Evolutionary conservation across 2,329 filamentous ascomycete species (phyloP).

Genomic region (Pyrenophora graminea): DNA sequence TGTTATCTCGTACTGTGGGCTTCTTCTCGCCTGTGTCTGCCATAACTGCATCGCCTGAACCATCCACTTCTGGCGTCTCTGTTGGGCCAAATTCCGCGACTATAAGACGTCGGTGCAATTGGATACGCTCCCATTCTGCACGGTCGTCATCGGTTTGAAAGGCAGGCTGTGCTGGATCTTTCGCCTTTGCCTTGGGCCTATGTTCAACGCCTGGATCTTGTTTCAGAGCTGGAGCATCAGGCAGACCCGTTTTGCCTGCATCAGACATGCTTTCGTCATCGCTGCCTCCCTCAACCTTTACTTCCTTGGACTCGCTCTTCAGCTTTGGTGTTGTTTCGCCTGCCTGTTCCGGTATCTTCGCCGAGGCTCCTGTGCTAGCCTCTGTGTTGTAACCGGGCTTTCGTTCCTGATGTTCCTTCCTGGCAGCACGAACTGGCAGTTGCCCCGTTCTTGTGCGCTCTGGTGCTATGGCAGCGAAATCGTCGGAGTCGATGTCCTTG

Average conservation of each 20-base stretch:
- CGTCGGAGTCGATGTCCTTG: slow-evolving; percentile 62
- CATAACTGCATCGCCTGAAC: slow-evolving; percentile 50
- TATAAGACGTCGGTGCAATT: slow-evolving; percentile 53
- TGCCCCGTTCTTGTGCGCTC: slow-evolving; percentile 29
- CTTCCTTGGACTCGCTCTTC: slow-evolving; percentile 50
- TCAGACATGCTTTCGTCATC: slow-evolving; percentile 48
- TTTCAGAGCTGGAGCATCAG: slow-evolving; percentile 18
- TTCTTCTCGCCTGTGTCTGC: slow-evolving; percentile 28
- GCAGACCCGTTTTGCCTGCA: slow-evolving; percentile 32
- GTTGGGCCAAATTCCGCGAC: slow-evolving; percentile 52
- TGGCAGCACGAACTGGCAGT: slow-evolving; percentile 59
- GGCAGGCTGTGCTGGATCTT: slow-evolving; percentile 42
- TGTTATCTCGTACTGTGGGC: slow-evolving; percentile 52
- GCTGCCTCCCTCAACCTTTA: slow-evolving; percentile 60
- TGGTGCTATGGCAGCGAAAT: slow-evolving; percentile 44
- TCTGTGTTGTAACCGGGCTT: slow-evolving; percentile 59
- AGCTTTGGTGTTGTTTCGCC: slow-evolving; percentile 37
- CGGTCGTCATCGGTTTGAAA: slow-evolving; percentile 59
- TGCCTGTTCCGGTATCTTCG: slow-evolving; percentile 45
- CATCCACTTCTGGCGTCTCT: slow-evolving; percentile 38
- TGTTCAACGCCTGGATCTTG: slow-evolving; percentile 37
- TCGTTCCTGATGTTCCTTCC: slow-evolving; percentile 61
- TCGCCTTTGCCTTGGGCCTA: slow-evolving; percentile 30
- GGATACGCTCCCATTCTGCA: slow-evolving; percentile 55
- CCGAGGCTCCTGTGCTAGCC: slow-evolving; percentile 52